Evolutionary conservation across 192 early-diverging fungal species (phyloP), one percentile per base, ranked within the genome.

Genomic region (Mortierella alpina): DNA sequence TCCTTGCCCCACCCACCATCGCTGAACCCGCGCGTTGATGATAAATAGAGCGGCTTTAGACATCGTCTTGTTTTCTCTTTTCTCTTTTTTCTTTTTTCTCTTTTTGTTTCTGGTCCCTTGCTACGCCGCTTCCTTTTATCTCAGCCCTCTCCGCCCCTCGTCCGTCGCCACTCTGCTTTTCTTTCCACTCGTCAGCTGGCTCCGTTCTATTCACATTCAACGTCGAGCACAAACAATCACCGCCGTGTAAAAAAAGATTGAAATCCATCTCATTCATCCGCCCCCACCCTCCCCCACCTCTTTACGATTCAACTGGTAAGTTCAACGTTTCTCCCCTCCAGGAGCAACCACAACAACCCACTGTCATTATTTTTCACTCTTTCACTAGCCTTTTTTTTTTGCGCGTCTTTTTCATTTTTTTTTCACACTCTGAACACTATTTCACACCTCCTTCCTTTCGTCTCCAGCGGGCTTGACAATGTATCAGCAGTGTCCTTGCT

Each of bases 241-340:
- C 3, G 31, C 31, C 31, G 31, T 31, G 31, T 55, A 68, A 54
- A 14, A 14, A 48, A 23, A 52, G 14, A n/a, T 18, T 31, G 22
- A 52, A 13, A 41, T 50, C 47, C 56, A 20, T 56, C n/a, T 70
- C 60, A 53, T 75, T 70, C 46, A n/a, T 44, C 53, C 59, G 57
- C 73, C 63, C 64, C 56, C 71, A 48, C 68, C 69, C 53, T 53
- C 58, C 53, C 58, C 39, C 39, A 60, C 51, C 60, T 69, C 61
- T 51, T 80, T 68, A 75, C 71, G 57, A 73, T 83, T 62, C 58
- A 59, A 48, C 61, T 61, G 71, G 63, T 66, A 73, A 65, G 63
- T 66, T 12, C 5, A 45, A 17, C n/a, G 4, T 64, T 49, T 17
- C 12, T 55, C n/a, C 23, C 18, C 22, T 68, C 13, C 22, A 13